A percentile compares a stretch with the other conserved stretches of the same genome.
Conservation (phyloP, 331 rosid genomes). For the Malus hybrid region DNA sequence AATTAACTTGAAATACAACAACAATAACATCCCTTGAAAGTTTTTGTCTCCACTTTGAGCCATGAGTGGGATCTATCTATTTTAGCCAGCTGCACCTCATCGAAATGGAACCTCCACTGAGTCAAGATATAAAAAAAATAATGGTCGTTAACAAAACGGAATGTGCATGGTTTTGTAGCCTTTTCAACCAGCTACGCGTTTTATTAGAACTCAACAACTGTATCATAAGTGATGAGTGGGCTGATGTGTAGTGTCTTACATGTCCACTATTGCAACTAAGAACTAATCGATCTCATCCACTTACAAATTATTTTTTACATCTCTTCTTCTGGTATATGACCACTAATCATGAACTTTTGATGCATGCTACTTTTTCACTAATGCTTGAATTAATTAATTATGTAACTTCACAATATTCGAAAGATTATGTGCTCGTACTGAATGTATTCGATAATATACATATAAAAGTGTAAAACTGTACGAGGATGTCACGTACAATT, state of each 20-base stretch:
- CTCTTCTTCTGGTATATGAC: background rate
- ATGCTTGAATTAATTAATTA: background rate
- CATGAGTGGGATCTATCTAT: background rate
- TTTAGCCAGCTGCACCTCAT: background rate
- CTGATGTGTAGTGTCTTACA: background rate
- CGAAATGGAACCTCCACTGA: background rate
- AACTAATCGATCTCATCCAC: background rate
- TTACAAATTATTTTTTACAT: no score
- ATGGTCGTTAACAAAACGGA: background rate
- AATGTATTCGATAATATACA: no score
- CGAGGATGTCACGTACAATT: no score
- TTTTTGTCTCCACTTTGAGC: background rate
- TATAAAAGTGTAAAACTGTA: no score
- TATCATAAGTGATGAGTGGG: background rate
- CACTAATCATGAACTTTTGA: background rate
- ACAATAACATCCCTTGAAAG: no score
- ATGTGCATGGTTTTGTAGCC: background rate
- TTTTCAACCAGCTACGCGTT: background rate
- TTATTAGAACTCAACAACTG: background rate
- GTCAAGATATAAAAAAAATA: background rate
- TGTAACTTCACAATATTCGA: background rate
- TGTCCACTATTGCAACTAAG: background rate
- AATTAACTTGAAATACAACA: no score
- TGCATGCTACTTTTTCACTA: background rate
- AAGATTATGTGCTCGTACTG: no score